Percentiles rank a stretch among this genome's conserved stretches.
phyloP scores from a whole-genome alignment of 73 alveolate species.

The Stentor coeruleus region DNA sequence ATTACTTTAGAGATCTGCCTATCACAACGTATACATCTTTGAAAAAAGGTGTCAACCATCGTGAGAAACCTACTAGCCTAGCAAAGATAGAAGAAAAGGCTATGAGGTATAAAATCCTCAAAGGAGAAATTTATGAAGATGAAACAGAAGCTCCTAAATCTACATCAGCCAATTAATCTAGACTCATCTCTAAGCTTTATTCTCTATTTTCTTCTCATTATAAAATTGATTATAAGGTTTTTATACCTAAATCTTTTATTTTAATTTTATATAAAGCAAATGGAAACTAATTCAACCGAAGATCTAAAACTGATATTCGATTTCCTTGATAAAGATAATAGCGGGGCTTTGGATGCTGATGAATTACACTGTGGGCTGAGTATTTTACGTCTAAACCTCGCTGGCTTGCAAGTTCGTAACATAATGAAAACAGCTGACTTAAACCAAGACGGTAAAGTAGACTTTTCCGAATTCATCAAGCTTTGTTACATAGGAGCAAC shows the following conservation, averaged over 20 bases:
- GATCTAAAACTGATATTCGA: not conserved
- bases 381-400: not conserved
- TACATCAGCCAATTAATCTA: too few relatives aligned
- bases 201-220: too few relatives aligned
- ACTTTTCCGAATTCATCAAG: not conserved
- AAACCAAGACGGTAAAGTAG: not conserved
- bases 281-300: not conserved
- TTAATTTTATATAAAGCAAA: too few relatives aligned
- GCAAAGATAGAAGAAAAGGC: conserved; percentile 10
- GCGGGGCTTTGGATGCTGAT: not conserved
- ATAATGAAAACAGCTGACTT: not conserved
- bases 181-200: too few relatives aligned
- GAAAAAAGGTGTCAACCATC: not conserved
- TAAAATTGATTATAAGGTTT: too few relatives aligned
- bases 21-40: not conserved
- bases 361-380: not conserved
- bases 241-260: too few relatives aligned
- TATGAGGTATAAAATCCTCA: conserved; percentile 11
- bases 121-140: not conserved
- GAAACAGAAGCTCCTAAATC: too few relatives aligned
- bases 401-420: not conserved
- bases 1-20: not conserved
- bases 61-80: not conserved
- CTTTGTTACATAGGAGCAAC: not conserved
- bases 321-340: not conserved